Conservation (phyloP, 768 basidiomycete genomes). For the Epithele typhae region DNA sequence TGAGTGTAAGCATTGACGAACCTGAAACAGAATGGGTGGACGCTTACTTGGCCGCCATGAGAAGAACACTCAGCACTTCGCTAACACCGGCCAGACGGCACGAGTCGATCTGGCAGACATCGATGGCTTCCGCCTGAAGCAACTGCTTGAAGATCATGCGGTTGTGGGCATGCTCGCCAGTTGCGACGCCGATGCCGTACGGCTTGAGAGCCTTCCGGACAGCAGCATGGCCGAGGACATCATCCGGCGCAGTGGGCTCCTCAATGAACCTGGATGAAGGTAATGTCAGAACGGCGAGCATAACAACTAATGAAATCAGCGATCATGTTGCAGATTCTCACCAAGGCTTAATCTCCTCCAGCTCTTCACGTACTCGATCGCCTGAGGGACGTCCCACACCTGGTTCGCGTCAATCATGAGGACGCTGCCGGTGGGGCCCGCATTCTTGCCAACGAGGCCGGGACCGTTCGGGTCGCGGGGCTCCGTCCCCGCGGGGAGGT, state of each 20-base stretch:
- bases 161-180: conserved; percentile 94
- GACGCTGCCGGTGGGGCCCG: conserved; percentile 89
- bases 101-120: conserved; percentile 93
- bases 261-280: conserved; percentile 72
- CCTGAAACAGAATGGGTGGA: neutral
- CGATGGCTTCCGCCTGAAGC: conserved; percentile 86
- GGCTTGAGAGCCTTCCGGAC: conserved; percentile 76
- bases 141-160: conserved; percentile 95
- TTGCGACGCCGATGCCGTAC: conserved; percentile 84
- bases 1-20: neutral
- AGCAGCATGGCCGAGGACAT: conserved; percentile 80
- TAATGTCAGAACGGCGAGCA: neutral
- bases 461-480: conserved; percentile 58
- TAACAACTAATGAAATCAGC: neutral
- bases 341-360: conserved; percentile 86
- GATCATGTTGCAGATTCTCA: too few relatives aligned
- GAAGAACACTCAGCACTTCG: conserved; percentile 83
- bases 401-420: conserved; percentile 98
- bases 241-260: conserved; percentile 90
- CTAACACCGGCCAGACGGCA: conserved; percentile 92
- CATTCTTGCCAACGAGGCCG: conserved; percentile 82
- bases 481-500: conserved; percentile 57
- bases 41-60: conserved; percentile 84
- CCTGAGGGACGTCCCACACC: conserved; percentile 91
- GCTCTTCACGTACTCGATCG: conserved; percentile 86